Conservation (phyloP, 176 grass and related monocot species). For the Bonia amplexicaulis region DNA sequence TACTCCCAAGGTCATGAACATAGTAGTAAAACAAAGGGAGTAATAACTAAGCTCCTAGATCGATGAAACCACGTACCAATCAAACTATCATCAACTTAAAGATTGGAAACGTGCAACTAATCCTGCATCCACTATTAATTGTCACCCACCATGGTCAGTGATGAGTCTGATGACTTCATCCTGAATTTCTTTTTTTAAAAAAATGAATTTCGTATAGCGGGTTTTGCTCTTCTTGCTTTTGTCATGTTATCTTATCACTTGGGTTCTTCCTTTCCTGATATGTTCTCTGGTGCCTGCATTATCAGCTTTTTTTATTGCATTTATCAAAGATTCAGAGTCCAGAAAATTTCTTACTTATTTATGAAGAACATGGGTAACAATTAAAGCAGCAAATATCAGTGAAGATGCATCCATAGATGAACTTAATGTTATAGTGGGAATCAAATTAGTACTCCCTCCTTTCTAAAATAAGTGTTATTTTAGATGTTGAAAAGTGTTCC, state of each 20-base stretch:
- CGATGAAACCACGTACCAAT: too few species aligned
- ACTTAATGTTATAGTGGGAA: too few species aligned
- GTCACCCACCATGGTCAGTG: background rate
- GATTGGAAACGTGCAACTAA: background rate
- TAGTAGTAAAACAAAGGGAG: too few species aligned
- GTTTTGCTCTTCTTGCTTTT: background rate
- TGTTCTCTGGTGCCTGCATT: background rate
- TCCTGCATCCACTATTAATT: background rate
- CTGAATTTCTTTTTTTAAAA: background rate
- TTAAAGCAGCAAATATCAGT: background rate
- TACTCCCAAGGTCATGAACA: too few species aligned
- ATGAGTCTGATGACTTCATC: background rate
- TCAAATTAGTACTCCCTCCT: too few species aligned
- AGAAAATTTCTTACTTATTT: background rate
- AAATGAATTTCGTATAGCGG: background rate
- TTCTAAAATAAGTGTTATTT: too few species aligned
- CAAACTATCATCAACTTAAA: background rate
- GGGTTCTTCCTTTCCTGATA: background rate
- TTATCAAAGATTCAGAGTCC: background rate
- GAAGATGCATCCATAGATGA: background rate
- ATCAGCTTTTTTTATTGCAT: background rate
- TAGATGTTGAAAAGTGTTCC: too few species aligned
- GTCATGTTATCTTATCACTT: background rate
- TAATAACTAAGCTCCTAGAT: too few species aligned
- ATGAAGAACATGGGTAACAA: too few species aligned